Evolutionary conservation across 2,329 filamentous ascomycete species (phyloP), one percentile per base, ranked within the genome.

Genomic region (Coniella vitis): DNA sequence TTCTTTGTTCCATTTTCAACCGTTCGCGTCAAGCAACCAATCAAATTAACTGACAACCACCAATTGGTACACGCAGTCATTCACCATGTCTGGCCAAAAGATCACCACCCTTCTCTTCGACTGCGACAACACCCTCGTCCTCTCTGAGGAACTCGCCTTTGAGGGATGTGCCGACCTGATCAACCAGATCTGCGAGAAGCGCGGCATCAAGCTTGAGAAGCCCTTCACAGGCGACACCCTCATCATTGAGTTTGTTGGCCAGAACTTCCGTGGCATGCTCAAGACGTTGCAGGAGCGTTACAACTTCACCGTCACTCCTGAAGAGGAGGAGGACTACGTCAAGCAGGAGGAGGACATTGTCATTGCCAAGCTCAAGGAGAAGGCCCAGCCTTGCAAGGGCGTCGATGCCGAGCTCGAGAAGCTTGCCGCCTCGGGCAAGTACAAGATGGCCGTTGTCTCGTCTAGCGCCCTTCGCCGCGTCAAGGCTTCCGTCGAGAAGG

Each of bases 181-280:
- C 74, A 95, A 95, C 71, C 75, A 89, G 67, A 87, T 95, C 65
- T 81, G 91, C 65, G 74, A 76, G 59, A 76, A 84, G 62, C 49
- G 39, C 20, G 71, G 75, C 59, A 73, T 88, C 60, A 62, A 74
- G 21, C 52, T 60, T 52, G 57, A 66, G 25, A 74, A 80, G 58
- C 80, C 78, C 63, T 95, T 94, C 74, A 90, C 86, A 4, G 86
- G 86, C 61, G 79, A 83, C 41, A 76, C 81, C 52, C 83, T 95
- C 55, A 87, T 95, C 70, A 73, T 76, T 58, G 87, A 95, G 70
- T 95, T 94, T 61, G 88, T 95, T 59, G 90, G 90, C 60, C 86
- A 93, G 67, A 95, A 94, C 78, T 95, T 95, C 78, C 87, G 89
- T 58, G 87, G 88, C 69, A 95, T 95, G 87, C 83, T 95, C 70